Base-by-base conservation (phyloP, 1,139 yeast genomes). In the Yamadazyma songkhlaensis region DNA sequence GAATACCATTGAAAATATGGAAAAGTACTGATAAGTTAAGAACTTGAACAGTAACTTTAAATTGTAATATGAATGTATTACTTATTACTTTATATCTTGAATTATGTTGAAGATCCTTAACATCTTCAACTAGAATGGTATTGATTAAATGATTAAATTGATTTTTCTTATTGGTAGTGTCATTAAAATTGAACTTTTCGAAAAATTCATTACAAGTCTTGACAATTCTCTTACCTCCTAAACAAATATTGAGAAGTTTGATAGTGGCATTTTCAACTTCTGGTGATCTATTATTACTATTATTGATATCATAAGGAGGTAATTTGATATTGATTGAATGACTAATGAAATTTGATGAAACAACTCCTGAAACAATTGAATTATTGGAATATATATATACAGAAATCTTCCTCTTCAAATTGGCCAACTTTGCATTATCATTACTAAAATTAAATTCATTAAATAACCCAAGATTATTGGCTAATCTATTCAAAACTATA, bases 401-500 rank as follows among this genome's bases (percentile, higher is more conserved):
- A 1, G 33, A 37, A 24, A 34, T 25, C 24, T 38, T 38, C 14
- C 36, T 6, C 14, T 34, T 34, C 14, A 38, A 34, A 29, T 38
- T 38, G n/a, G 33, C 30, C 9, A 34, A 28, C 15, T 20, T 34
- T 8, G 12, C 11, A 6, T 23, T n/a, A 31, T 31, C 38, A 17
- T 26, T 31, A n/a, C 12, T 25, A 17, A 23, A 38, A 20, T 33
- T 32, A 2, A 25, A 9, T 15, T 38, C 41, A 34, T 38, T 35
- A 14, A 34, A 38, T 17, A 35, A 15, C 5, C 40, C 40, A 11
- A 31, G 14, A 22, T 35, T 28, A n/a, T 27, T 25, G 9, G 36
- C 38, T 11, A 38, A 6, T 20, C 15, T 15, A n/a, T 21, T 9
- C 9, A 31, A 15, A 2, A 38, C 33, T 7, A 72, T 71, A 37